Evolutionary conservation across 108 stramenopile genomes (phyloP).

Genomic region (Nitzschia sp.): DNA sequence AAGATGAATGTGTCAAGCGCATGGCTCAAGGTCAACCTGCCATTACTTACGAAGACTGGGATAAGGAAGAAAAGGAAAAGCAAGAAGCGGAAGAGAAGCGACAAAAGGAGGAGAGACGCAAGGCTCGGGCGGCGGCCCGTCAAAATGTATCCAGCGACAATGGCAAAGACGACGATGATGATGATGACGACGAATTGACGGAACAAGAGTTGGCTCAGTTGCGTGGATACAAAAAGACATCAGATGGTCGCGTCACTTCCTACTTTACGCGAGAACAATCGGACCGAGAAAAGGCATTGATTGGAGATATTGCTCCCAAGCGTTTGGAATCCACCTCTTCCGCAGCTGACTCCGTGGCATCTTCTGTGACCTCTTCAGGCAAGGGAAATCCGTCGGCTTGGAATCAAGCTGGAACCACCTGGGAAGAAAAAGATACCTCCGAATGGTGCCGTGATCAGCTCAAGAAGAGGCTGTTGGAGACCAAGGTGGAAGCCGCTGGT

Average conservation of each 20-base stretch:
- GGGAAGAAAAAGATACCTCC: constrained; percentile 90
- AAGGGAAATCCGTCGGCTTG: constrained; percentile 50
- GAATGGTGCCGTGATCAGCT: constrained; percentile 72
- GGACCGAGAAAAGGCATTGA: constrained; percentile 78
- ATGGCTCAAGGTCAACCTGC: constrained; percentile 65
- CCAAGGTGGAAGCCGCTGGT: constrained; percentile 34
- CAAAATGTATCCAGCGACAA: constrained; percentile 26
- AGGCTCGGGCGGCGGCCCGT: constrained; percentile 30
- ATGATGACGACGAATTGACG: constrained; percentile 61
- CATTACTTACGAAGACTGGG: constrained; percentile 76
- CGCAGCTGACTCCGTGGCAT: constrained; percentile 10
- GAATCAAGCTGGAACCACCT: constrained; percentile 89
- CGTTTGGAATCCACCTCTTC: constrained; percentile 44
- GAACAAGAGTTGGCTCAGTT: constrained; percentile 63
- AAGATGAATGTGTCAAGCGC: constrained; percentile 77
- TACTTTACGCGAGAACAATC: constrained; percentile 94
- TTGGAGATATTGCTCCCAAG: constrained; percentile 91
- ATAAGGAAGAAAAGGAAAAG: constrained; percentile 57
- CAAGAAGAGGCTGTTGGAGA: constrained; percentile 41
- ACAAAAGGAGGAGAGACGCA: constrained; percentile 47
- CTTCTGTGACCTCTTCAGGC: constrained; percentile 2
- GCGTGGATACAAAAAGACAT: constrained; percentile 92
- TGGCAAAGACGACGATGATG: constrained; percentile 28
- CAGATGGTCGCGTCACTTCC: constrained; percentile 91
- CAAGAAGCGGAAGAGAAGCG: constrained; percentile 56